Base-by-base conservation (phyloP, 768 basidiomycete species). In the Kwoniella bestiolae region DNA sequence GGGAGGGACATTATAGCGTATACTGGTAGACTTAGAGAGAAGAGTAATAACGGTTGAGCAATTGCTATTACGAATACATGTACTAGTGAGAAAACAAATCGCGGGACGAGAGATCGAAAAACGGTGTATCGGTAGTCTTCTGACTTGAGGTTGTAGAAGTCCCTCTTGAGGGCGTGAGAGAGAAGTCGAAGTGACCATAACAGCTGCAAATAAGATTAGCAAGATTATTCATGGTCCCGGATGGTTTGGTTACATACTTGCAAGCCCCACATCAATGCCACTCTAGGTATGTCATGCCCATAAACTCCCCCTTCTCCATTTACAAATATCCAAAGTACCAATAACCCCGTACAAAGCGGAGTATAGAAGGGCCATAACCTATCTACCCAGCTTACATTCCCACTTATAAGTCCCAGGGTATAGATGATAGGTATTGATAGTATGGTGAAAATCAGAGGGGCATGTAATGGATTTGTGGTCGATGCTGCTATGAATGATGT, bases 51-150 rank as follows among this genome's bases (percentile, higher is more conserved):
- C 70, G 94, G 94, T 79, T 97, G 94, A 16, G 83, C 88, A 68
- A 85, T 82, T 6, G 92, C 87, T 31, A 94, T 89, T 83, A 92
- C 93, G 12, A 84, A 84, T 14, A 91, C 81, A 80, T 88, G 89
- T 31, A 86, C 58, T n/a, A 90, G 65, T 67, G 87, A 85, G 83
- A 89, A 89, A 8, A 86, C 68, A 80, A 83, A 83, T 1, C 77
- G 56, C 14, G 87, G 86, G 3, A 89, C 75, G 52, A 87, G 84
- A 44, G 82, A 78, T 45, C 94, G 87, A 14, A 96, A 84, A 38
- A 92, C 82, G 1, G 83, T 86, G 91, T 94, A 97, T 28, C 95
- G 89, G 75, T 97, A 97, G 79, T 96, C 94, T 80, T 76, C 72
- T 18, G 56, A 63, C 51, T 38, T 65, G 45, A 71, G 58, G 41